phyloP scores from a whole-genome alignment of 2,329 filamentous ascomycete genomes.

The Botrytis fragariae region DNA sequence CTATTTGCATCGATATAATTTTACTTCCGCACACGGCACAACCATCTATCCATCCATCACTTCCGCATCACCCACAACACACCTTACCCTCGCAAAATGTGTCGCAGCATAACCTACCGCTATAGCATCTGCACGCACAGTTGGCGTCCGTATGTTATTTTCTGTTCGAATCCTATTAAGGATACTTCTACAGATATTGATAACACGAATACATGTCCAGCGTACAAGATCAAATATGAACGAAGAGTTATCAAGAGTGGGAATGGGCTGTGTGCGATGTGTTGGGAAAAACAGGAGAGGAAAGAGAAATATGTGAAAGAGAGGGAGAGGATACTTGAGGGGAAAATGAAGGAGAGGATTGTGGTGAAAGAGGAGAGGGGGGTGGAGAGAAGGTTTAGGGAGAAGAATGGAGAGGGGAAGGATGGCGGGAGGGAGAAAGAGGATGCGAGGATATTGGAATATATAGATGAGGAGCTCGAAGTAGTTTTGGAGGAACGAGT shows the following conservation, averaged over 20 bases:
- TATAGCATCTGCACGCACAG: neutral
- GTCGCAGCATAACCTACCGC: constrained; percentile 1
- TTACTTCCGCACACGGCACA: neutral
- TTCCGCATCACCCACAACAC: too few relatives aligned
- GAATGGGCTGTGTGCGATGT: constrained; percentile 7
- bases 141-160: neutral
- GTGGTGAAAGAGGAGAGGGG: neutral
- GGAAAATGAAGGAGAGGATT: neutral
- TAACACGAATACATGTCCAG: neutral
- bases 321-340: neutral
- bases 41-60: neutral
- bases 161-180: neutral
- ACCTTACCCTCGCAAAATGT: neutral
- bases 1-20: neutral
- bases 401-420: too few relatives aligned
- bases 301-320: neutral
- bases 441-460: neutral
- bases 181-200: neutral
- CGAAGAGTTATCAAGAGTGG: neutral
- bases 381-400: too few relatives aligned
- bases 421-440: neutral
- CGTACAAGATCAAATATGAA: neutral
- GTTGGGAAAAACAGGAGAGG: neutral
- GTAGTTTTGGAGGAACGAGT: neutral
- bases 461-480: neutral